Percentiles rank a stretch among this genome's conserved stretches.
These are phyloP conservation scores for Thermothelomyces thermophilus DNA, from an alignment of 2,329 filamentous ascomycete species.

Conservation along the genomic window DNA sequence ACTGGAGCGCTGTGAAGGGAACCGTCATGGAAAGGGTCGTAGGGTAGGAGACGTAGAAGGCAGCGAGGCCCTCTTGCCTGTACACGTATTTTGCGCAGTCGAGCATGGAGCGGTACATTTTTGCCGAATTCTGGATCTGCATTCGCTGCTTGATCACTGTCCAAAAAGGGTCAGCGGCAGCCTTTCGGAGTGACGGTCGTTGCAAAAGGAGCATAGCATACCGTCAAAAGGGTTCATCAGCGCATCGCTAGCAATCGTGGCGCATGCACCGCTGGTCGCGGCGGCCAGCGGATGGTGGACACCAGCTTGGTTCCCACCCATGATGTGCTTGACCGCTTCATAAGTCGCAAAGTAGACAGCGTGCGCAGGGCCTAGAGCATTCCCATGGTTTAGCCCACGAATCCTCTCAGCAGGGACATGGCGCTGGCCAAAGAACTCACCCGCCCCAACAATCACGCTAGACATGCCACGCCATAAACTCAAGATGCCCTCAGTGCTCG, in stretches of 20 bases:
- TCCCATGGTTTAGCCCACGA: not conserved
- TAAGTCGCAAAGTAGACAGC: slow-evolving; percentile 98
- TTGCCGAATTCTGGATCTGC: slow-evolving; percentile 92
- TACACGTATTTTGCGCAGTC: slow-evolving; percentile 89
- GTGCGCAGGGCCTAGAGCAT: slow-evolving; percentile 72
- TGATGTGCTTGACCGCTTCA: slow-evolving; percentile 91
- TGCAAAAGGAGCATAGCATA: slow-evolving; percentile 37
- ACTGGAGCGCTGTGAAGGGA: slow-evolving; percentile 93
- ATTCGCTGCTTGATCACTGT: slow-evolving; percentile 98
- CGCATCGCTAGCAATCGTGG: slow-evolving; percentile 94
- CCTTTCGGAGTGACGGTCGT: too few relatives aligned
- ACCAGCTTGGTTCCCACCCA: slow-evolving; percentile 83
- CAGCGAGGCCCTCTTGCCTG: slow-evolving; percentile 74
- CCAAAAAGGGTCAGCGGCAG: slow-evolving; percentile 2
- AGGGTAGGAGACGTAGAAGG: slow-evolving; percentile 98
- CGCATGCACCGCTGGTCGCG: slow-evolving; percentile 85
- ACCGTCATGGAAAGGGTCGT: slow-evolving; percentile 98
- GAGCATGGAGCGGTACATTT: slow-evolving; percentile 73
- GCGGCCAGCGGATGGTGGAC: slow-evolving; percentile 90
- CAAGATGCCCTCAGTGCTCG: slow-evolving; percentile 78
- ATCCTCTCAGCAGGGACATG: not conserved
- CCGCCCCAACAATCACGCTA: slow-evolving; percentile 90
- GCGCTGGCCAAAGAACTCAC: slow-evolving; percentile 48
- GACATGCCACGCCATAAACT: slow-evolving; percentile 95
- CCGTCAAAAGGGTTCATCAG: slow-evolving; percentile 99